phyloP scores from a whole-genome alignment of 176 grass and related monocot species.

The Phragmites australis region DNA sequence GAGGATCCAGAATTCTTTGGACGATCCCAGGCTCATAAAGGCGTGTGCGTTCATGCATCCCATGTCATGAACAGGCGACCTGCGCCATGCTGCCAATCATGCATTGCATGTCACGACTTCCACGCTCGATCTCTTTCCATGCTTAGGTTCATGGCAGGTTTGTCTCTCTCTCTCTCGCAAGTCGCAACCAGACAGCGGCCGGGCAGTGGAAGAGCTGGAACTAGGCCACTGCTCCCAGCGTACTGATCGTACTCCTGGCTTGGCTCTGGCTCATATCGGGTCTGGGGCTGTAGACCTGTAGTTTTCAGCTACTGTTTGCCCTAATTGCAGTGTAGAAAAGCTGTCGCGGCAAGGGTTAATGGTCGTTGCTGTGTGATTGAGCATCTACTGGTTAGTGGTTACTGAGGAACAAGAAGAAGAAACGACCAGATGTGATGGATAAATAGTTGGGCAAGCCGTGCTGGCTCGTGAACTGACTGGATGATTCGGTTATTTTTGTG shows the following conservation, averaged over 20 bases:
- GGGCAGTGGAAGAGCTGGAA: conserved; percentile 14
- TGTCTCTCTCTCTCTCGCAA: conserved; percentile 28
- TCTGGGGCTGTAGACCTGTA: not conserved
- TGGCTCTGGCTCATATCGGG: no score
- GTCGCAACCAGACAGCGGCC: not conserved
- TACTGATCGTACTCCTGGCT: not conserved
- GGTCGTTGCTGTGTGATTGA: not conserved
- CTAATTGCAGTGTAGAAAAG: not conserved
- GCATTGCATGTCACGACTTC: not conserved
- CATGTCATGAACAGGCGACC: conserved; percentile 20
- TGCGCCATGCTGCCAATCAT: conserved; percentile 33
- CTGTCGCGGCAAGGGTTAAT: conserved; percentile 16
- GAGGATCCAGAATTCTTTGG: conserved; percentile 21
- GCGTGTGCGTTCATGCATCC: conserved; percentile 13
- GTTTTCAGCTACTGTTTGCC: not conserved
- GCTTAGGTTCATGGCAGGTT: not conserved
- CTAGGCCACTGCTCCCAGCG: conserved; percentile 32
- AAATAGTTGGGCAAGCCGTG: not conserved
- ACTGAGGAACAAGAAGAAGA: not conserved
- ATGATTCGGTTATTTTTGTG: not conserved
- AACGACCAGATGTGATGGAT: not conserved
- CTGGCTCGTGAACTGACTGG: not conserved
- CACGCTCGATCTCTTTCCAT: not conserved
- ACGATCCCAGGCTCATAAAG: not conserved
- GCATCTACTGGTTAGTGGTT: not conserved